phyloP scores from a whole-genome alignment of 2,329 filamentous ascomycete species.

The Colletotrichum destructivum region DNA sequence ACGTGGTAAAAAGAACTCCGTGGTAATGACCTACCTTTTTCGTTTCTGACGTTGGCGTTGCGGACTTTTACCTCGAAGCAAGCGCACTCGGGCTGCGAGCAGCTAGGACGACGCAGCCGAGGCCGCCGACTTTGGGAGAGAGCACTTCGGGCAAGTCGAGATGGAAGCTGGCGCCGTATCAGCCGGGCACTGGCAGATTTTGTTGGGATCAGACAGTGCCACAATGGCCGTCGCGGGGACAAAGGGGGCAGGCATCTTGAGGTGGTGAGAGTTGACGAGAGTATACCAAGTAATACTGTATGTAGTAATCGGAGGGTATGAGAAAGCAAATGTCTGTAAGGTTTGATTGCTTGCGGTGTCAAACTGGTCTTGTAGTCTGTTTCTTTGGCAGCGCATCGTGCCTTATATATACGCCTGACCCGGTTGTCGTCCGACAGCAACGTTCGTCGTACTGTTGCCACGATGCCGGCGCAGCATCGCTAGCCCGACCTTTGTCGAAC shows the following conservation, averaged over 20 bases:
- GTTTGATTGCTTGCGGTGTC: no score
- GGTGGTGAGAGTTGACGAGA: neutral
- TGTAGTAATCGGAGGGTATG: no score
- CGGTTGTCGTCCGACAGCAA: neutral
- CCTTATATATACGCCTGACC: neutral
- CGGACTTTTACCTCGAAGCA: neutral
- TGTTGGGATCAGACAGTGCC: slow-evolving; percentile 14
- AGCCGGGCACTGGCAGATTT: slow-evolving; percentile 7
- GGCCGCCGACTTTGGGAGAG: slow-evolving; percentile 1
- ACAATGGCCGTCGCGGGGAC: neutral
- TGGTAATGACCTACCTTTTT: neutral
- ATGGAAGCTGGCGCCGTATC: neutral
- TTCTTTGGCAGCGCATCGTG: neutral
- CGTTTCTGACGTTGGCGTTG: neutral
- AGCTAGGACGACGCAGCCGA: neutral
- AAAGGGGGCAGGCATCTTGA: slow-evolving; percentile 18
- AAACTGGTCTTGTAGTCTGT: no score
- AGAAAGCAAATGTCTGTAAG: no score
- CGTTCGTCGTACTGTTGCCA: neutral
- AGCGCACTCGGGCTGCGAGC: neutral
- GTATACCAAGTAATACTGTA: no score
- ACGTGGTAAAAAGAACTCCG: no score
- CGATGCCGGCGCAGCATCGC: neutral
- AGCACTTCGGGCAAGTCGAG: slow-evolving; percentile 7
- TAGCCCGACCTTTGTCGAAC: neutral